phyloP scores from a whole-genome alignment of 2,329 filamentous ascomycete species.

The Trichoderma atroviride region DNA sequence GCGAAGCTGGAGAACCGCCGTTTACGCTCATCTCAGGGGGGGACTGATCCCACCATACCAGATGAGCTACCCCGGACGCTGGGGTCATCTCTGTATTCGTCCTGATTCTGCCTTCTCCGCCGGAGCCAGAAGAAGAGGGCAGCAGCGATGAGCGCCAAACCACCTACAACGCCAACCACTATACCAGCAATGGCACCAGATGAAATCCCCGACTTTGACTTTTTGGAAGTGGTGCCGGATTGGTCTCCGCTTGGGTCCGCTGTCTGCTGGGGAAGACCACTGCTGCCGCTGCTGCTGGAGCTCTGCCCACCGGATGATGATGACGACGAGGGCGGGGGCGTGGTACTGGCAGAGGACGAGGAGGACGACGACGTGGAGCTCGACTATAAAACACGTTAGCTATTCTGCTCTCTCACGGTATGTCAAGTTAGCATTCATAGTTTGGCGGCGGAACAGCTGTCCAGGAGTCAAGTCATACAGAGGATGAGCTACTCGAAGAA shows the following conservation, averaged over 20 bases:
- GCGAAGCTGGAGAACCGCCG: conserved; percentile 38
- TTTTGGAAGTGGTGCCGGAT: conserved; percentile 29
- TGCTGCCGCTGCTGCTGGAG: conserved; percentile 44
- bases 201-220: conserved; percentile 37
- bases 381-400: conserved; percentile 17
- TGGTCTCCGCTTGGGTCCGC: conserved; percentile 31
- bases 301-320: conserved; percentile 45
- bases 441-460: background rate
- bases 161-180: conserved; percentile 53
- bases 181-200: conserved; percentile 57
- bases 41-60: conserved; percentile 50
- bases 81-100: conserved; percentile 48
- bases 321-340: background rate
- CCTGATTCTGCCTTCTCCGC: conserved; percentile 48
- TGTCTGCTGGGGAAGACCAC: conserved; percentile 49
- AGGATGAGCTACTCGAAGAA: conserved; percentile 37
- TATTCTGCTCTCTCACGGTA: conserved; percentile 8
- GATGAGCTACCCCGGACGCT: conserved; percentile 56
- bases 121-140: conserved; percentile 48
- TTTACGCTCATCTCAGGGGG: conserved; percentile 44
- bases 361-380: conserved; percentile 20
- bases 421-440: background rate
- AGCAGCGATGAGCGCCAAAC: conserved; percentile 44
- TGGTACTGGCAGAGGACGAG: conserved; percentile 1
- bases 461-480: conserved; percentile 43